A percentile compares a stretch with the other conserved stretches of the same genome.
Evolutionary conservation across 2,329 filamentous ascomycete species (phyloP).

Genomic region (Sclerotinia minor): DNA sequence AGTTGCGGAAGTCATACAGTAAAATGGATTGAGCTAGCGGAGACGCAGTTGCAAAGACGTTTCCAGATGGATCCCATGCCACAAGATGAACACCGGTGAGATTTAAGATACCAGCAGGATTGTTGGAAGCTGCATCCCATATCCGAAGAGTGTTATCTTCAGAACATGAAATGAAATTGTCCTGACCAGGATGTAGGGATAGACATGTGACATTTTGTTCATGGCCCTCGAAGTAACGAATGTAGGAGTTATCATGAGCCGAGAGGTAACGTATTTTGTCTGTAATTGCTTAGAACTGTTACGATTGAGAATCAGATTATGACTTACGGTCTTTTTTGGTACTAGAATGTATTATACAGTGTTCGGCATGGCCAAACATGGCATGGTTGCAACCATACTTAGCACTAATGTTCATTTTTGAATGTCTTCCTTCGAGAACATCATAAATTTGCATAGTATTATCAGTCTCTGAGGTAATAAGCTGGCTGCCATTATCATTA

Average conservation of each 20-base stretch:
- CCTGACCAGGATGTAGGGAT: constrained; percentile 78
- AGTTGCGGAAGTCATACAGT: constrained; percentile 92
- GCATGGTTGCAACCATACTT: constrained; percentile 96
- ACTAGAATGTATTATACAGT: constrained; percentile 90
- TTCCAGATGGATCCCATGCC: constrained; percentile 88
- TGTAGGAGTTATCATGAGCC: constrained; percentile 93
- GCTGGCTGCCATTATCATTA: constrained; percentile 88
- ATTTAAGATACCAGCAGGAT: constrained; percentile 76
- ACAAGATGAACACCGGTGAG: constrained; percentile 79
- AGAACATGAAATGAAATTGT: constrained; percentile 89
- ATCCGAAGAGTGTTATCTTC: constrained; percentile 88
- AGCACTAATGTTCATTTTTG: constrained; percentile 87
- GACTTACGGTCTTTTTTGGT: constrained; percentile 83
- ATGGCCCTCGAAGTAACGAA: constrained; percentile 94
- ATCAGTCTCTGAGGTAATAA: constrained; percentile 89
- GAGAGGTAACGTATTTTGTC: constrained; percentile 84
- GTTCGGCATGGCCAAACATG: constrained; percentile 84
- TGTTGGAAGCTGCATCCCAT: constrained; percentile 77
- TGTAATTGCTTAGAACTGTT: constrained; percentile 37
- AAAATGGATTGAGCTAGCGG: constrained; percentile 76
- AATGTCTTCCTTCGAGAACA: constrained; percentile 83
- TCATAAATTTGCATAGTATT: constrained; percentile 96
- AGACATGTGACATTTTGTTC: constrained; percentile 80
- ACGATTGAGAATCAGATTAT: background rate
- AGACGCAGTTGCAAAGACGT: constrained; percentile 86